Percentiles rank a stretch among this genome's conserved stretches.
These are phyloP conservation scores for Epichloe festucae DNA, from an alignment of 2,329 filamentous ascomycete species.

Conservation along the genomic window DNA sequence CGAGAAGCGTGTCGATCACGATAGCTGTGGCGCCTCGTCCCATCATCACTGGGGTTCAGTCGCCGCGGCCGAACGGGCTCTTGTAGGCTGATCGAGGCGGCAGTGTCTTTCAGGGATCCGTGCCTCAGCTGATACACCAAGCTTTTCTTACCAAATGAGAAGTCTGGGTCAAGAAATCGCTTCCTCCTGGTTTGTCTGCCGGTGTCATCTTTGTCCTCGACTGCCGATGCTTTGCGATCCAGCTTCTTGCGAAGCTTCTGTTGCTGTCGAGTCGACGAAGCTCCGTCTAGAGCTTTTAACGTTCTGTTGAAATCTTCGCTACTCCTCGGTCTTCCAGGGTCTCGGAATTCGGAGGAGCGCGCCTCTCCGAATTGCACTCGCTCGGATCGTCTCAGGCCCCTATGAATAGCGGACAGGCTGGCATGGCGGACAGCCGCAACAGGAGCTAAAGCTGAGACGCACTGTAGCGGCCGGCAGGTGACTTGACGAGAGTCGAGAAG, in stretches of 20 bases:
- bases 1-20: background rate
- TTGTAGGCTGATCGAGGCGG: conserved; percentile 13
- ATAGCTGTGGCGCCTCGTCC: background rate
- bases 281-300: conserved; percentile 16
- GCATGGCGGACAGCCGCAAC: conserved; percentile 13
- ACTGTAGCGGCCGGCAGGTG: conserved; percentile 1
- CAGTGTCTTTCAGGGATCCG: conserved; percentile 22
- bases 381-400: conserved; percentile 44
- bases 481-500: conserved; percentile 11
- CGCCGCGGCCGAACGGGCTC: conserved; percentile 13
- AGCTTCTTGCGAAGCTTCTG: conserved; percentile 41
- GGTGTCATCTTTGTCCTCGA: conserved; percentile 18
- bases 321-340: conserved; percentile 8
- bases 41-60: background rate
- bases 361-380: conserved; percentile 16
- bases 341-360: conserved; percentile 7
- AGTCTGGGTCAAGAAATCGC: conserved; percentile 38
- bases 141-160: conserved; percentile 40
- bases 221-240: conserved; percentile 25
- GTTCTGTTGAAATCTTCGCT: conserved; percentile 7
- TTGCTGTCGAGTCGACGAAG: conserved; percentile 18
- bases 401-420: conserved; percentile 53
- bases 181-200: conserved; percentile 32
- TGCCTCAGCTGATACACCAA: conserved; percentile 41
- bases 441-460: background rate